phyloP scores from a whole-genome alignment of 2,329 filamentous ascomycete species.

The Fusarium papillatum region DNA sequence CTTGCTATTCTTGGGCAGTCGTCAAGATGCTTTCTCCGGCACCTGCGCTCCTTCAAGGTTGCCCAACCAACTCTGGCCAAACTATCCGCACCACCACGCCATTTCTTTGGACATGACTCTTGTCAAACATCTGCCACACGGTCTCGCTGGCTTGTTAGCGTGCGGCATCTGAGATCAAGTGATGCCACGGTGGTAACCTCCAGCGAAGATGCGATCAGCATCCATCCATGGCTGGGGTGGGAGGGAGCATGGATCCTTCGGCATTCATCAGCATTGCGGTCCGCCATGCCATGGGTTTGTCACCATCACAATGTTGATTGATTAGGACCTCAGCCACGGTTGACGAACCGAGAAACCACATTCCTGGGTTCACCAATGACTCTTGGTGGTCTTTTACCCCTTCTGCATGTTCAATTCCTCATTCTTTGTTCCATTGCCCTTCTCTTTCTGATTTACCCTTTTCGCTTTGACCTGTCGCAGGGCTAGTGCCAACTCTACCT shows the following conservation, averaged over 20 bases:
- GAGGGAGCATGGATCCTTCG: constrained; percentile 23
- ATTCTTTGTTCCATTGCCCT: neutral
- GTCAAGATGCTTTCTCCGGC: constrained; percentile 4
- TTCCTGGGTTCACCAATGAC: neutral
- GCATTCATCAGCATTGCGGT: constrained; percentile 23
- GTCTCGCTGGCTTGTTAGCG: constrained; percentile 30
- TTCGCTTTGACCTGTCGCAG: constrained; percentile 15
- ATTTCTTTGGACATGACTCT: constrained; percentile 34
- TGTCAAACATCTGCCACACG: constrained; percentile 26
- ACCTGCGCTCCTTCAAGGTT: neutral
- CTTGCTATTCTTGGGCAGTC: constrained; percentile 8
- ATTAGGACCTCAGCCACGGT: neutral
- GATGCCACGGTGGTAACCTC: constrained; percentile 31
- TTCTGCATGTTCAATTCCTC: neutral
- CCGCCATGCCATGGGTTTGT: constrained; percentile 10
- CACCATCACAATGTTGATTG: neutral
- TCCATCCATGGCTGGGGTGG: constrained; percentile 4
- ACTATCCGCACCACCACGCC: constrained; percentile 20
- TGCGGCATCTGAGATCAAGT: constrained; percentile 40
- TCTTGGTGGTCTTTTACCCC: neutral
- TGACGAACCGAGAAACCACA: neutral
- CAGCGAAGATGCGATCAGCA: constrained; percentile 31
- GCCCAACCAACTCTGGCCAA: constrained; percentile 15
- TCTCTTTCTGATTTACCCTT: constrained; percentile 10
- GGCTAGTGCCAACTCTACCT: constrained; percentile 29